phyloP scores from a whole-genome alignment of 1,139 yeast genomes.

The Taiozyma onychis region DNA sequence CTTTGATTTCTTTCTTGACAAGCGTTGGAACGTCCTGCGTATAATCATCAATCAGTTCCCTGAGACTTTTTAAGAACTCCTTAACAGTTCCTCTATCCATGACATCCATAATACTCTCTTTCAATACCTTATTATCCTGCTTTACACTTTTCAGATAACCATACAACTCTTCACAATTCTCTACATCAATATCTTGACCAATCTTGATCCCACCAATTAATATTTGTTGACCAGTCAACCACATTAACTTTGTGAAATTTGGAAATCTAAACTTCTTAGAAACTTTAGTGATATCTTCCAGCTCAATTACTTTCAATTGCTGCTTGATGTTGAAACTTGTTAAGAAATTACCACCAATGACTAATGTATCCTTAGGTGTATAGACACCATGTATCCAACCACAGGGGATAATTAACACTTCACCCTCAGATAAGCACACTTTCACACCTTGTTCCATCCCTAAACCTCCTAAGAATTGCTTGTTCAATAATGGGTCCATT shows the following conservation, averaged over 20 bases:
- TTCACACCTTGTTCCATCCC: conserved; percentile 45
- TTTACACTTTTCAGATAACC: conserved; percentile 2
- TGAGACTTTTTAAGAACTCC: conserved; percentile 1
- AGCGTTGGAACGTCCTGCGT: neutral
- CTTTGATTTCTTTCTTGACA: too few species aligned
- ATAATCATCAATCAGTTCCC: conserved; percentile 2
- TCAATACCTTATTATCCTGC: conserved; percentile 14
- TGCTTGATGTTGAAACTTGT: conserved; percentile 56
- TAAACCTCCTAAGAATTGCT: conserved; percentile 57
- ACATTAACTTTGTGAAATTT: conserved; percentile 60
- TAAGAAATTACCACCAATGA: conserved; percentile 83
- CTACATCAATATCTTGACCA: conserved; percentile 6
- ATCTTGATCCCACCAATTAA: conserved; percentile 1
- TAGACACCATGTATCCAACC: conserved; percentile 94
- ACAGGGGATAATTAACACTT: conserved; percentile 76
- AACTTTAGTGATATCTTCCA: conserved; percentile 67
- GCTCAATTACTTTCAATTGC: conserved; percentile 54
- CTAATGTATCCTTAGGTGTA: conserved; percentile 75
- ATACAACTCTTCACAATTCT: conserved; percentile 4
- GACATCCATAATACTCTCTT: conserved; percentile 3
- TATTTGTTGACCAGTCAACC: conserved; percentile 35
- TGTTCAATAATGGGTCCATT: conserved; percentile 52
- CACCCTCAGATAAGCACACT: conserved; percentile 63
- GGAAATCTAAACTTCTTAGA: conserved; percentile 79
- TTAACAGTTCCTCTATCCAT: neutral